A percentile compares a stretch with the other conserved stretches of the same genome.
phyloP scores from a whole-genome alignment of 768 basidiomycete species.

The Podaxis rugospora region DNA sequence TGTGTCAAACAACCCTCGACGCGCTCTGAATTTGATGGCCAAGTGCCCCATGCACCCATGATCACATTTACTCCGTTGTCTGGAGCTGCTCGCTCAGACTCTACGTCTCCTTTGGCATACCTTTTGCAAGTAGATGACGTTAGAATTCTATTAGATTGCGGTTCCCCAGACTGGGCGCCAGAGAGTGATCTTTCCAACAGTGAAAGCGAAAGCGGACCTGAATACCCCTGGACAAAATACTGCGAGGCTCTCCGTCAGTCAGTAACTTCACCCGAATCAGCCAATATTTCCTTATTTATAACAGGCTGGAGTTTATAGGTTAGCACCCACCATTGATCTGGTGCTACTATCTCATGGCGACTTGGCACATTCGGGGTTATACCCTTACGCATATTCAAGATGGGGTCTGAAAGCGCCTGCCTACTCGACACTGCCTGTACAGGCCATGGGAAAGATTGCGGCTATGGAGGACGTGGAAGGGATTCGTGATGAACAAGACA shows the following conservation, averaged over 20 bases:
- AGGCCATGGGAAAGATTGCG: slow-evolving; percentile 92
- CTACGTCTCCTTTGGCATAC: slow-evolving; percentile 69
- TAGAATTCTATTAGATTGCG: slow-evolving; percentile 90
- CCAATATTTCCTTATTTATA: slow-evolving; percentile 8
- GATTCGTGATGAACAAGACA: slow-evolving; percentile 69
- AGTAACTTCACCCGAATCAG: background rate
- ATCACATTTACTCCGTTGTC: slow-evolving; percentile 93
- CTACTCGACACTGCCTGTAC: slow-evolving; percentile 92
- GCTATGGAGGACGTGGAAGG: slow-evolving; percentile 86
- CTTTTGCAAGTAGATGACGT: slow-evolving; percentile 94
- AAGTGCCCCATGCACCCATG: slow-evolving; percentile 42
- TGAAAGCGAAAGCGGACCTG: slow-evolving; percentile 2
- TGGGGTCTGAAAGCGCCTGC: slow-evolving; percentile 89
- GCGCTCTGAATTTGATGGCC: slow-evolving; percentile 1
- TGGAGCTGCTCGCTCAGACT: slow-evolving; percentile 69
- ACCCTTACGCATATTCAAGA: slow-evolving; percentile 83
- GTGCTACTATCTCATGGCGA: slow-evolving; percentile 95
- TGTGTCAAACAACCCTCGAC: background rate
- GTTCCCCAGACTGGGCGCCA: slow-evolving; percentile 82
- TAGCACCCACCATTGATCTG: slow-evolving; percentile 79
- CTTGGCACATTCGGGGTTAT: slow-evolving; percentile 84
- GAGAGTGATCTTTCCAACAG: slow-evolving; percentile 28
- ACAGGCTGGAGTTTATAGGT: slow-evolving; percentile 33
- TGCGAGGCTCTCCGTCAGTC: slow-evolving; percentile 65
- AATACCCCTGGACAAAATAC: slow-evolving; percentile 55